phyloP scores from a whole-genome alignment of 73 alveolate species.

The Breviolum minutum region DNA sequence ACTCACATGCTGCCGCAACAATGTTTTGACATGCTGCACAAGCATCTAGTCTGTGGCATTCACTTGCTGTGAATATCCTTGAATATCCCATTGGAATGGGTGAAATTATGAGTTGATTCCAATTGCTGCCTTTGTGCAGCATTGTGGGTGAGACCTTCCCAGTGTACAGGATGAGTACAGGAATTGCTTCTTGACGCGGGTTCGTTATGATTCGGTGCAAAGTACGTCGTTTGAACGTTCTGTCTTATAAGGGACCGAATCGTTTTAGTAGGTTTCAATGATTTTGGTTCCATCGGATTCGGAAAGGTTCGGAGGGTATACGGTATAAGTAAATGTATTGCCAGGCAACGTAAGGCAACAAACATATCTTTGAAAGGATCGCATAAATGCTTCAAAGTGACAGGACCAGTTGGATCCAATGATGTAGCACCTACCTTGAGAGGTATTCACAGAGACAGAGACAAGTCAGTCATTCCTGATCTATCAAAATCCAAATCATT shows the following conservation, averaged over 20 bases:
- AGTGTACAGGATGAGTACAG: conserved; percentile 19
- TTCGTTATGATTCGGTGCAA: conserved; percentile 7
- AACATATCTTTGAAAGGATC: background rate
- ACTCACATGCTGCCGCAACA: conserved; percentile 26
- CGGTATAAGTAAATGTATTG: background rate
- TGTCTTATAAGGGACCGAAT: background rate
- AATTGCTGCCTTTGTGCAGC: background rate
- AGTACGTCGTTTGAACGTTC: conserved; percentile 23
- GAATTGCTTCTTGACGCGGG: conserved; percentile 13
- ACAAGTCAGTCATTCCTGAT: background rate
- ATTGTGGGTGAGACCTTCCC: conserved; percentile 41
- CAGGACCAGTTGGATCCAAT: conserved; percentile 28
- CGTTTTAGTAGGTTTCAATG: background rate
- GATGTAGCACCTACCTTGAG: conserved; percentile 7
- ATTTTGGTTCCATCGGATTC: conserved; percentile 6
- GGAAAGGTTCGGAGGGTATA: conserved; percentile 25
- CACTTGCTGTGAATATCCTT: conserved; percentile 18
- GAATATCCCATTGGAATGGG: conserved; percentile 6
- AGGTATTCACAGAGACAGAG: background rate
- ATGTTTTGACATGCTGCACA: background rate
- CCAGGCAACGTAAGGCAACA: background rate
- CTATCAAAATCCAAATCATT: conserved; percentile 25
- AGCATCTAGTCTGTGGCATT: background rate
- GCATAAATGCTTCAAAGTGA: background rate
- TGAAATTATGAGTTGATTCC: conserved; percentile 13